These are phyloP conservation scores for Cladophialophora exuberans DNA, from an alignment of 2,329 filamentous ascomycete species.

Conservation along the genomic window DNA sequence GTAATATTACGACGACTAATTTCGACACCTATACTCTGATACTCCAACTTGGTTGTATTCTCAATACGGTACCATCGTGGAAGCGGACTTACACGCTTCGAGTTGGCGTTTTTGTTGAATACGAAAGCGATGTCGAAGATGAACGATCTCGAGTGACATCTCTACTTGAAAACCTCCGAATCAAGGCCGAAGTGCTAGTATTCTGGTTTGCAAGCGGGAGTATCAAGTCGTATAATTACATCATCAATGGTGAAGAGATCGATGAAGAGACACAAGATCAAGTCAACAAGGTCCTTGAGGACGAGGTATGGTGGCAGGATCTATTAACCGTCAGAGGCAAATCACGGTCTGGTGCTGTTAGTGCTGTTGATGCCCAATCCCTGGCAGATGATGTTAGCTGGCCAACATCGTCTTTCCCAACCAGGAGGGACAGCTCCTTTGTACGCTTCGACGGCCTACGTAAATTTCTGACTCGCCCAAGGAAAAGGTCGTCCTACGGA, in stretches of 20 bases:
- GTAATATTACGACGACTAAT: slow-evolving; percentile 76
- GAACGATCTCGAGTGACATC: slow-evolving; percentile 73
- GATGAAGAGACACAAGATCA: slow-evolving; percentile 60
- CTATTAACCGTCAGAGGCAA: slow-evolving; percentile 56
- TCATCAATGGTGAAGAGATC: slow-evolving; percentile 70
- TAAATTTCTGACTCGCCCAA: slow-evolving; percentile 65
- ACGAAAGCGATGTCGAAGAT: slow-evolving; percentile 80
- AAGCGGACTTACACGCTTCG: slow-evolving; percentile 72
- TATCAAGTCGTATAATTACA: slow-evolving; percentile 73
- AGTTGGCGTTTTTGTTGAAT: slow-evolving; percentile 86
- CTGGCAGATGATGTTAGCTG: slow-evolving; percentile 52
- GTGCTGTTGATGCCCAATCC: slow-evolving; percentile 49
- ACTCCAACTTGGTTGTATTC: slow-evolving; percentile 80
- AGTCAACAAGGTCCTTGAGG: slow-evolving; percentile 68
- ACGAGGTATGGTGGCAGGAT: slow-evolving; percentile 83
- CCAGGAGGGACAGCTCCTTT: slow-evolving; percentile 44
- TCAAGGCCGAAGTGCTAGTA: slow-evolving; percentile 76
- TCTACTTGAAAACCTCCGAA: slow-evolving; percentile 77
- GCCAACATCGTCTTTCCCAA: slow-evolving; percentile 58
- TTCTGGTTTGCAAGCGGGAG: slow-evolving; percentile 79
- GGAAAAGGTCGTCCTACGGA: slow-evolving; percentile 53
- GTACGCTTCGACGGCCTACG: slow-evolving; percentile 62
- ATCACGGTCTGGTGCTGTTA: slow-evolving; percentile 37
- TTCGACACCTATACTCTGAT: slow-evolving; percentile 93
- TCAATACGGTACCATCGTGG: slow-evolving; percentile 81